A percentile compares a stretch with the other conserved stretches of the same genome.
phyloP scores from a whole-genome alignment of 768 basidiomycete species.

The Tulasnella sp. region DNA sequence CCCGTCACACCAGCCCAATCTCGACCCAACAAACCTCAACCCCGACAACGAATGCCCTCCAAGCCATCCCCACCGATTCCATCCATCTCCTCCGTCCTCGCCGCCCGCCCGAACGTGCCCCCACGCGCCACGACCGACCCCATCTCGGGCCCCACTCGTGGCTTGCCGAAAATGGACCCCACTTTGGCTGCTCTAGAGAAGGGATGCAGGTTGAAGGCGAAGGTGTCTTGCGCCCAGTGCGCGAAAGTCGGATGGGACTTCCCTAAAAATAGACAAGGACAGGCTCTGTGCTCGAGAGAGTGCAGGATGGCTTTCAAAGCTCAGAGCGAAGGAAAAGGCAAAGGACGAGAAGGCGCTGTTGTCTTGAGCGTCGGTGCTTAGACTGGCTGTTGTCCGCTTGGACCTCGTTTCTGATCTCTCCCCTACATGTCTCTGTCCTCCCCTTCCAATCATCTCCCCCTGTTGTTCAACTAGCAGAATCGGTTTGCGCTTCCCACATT shows the following conservation, averaged over 20 bases:
- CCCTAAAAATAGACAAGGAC: constrained; percentile 13
- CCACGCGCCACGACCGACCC: neutral
- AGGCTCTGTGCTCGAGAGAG: constrained; percentile 21
- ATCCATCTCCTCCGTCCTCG: neutral
- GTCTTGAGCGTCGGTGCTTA: neutral
- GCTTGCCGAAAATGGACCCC: constrained; percentile 21
- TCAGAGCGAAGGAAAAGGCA: neutral
- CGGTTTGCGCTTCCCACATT: neutral
- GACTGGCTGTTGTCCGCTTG: neutral
- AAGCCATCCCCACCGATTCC: constrained; percentile 1
- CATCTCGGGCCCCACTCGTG: neutral
- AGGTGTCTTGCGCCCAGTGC: constrained; percentile 16
- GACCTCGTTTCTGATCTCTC: neutral
- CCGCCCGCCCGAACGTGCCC: neutral
- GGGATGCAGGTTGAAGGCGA: constrained; percentile 9
- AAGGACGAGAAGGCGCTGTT: neutral
- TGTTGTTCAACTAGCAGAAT: constrained; percentile 1
- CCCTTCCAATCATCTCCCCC: neutral
- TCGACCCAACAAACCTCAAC: no score
- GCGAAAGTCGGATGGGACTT: constrained; percentile 24
- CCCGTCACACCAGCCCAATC: neutral
- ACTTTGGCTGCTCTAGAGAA: constrained; percentile 27
- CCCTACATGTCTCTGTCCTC: neutral
- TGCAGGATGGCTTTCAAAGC: constrained; percentile 25
- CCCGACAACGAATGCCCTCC: neutral